phyloP scores from a whole-genome alignment of 2,329 filamentous ascomycete genomes.

The Trichoderma sp. region DNA sequence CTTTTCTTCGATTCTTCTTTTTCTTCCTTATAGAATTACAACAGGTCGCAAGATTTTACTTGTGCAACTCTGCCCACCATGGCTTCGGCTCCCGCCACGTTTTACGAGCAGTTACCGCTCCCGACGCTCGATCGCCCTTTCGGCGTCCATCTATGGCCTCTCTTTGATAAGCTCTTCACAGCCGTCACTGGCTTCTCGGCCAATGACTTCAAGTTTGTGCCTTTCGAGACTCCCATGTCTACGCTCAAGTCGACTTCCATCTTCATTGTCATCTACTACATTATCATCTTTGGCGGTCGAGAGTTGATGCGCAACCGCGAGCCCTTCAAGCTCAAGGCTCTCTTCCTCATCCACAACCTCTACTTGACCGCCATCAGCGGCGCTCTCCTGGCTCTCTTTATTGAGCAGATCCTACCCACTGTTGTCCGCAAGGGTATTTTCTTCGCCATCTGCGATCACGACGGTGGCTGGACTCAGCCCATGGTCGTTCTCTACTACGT shows the following conservation, averaged over 20 bases:
- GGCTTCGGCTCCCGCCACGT: constrained; percentile 33
- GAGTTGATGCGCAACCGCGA: constrained; percentile 86
- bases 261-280: constrained; percentile 85
- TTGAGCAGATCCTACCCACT: constrained; percentile 87
- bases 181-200: constrained; percentile 75
- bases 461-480: constrained; percentile 91
- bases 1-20: not conserved
- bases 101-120: constrained; percentile 58
- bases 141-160: constrained; percentile 86
- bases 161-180: constrained; percentile 86
- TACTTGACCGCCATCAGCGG: constrained; percentile 84
- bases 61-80: constrained; percentile 30
- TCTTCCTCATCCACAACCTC: constrained; percentile 97
- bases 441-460: constrained; percentile 74
- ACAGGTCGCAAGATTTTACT: not conserved
- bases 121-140: constrained; percentile 91
- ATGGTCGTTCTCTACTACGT: constrained; percentile 97
- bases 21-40: not conserved
- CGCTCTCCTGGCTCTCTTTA: constrained; percentile 76
- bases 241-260: constrained; percentile 79
- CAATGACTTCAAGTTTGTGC: constrained; percentile 80
- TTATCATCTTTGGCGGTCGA: constrained; percentile 87
- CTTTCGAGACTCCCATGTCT: constrained; percentile 83
- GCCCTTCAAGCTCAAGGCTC: constrained; percentile 79
- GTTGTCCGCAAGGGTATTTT: constrained; percentile 80